These are phyloP conservation scores for Peronospora destructor DNA, from an alignment of 352 stramenopile species.

Conservation along the genomic window DNA sequence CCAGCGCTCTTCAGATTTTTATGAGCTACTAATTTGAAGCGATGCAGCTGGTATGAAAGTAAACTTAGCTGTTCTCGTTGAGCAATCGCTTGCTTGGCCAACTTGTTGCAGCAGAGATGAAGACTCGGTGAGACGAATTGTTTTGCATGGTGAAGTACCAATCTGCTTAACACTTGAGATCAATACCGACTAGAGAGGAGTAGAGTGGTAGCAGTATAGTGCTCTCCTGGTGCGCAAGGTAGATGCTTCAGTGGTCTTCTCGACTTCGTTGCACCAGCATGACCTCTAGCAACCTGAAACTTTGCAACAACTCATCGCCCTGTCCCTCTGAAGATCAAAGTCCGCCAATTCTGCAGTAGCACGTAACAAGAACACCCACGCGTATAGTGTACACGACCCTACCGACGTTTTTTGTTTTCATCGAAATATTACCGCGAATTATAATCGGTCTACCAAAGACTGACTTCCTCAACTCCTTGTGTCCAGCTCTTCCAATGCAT, in stretches of 20 bases:
- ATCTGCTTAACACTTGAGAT: slow-evolving; percentile 9
- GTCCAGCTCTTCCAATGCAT: slow-evolving; percentile 16
- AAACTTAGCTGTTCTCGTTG: slow-evolving; percentile 8
- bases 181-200: slow-evolving; percentile 3
- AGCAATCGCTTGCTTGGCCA: slow-evolving; percentile 8
- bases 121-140: slow-evolving; percentile 4
- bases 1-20: slow-evolving; percentile 5
- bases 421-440: slow-evolving; percentile 61
- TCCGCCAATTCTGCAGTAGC: too few relatives aligned
- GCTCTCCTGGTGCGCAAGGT: slow-evolving; percentile 1
- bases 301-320: neutral
- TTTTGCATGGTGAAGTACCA: slow-evolving; percentile 6
- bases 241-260: too few relatives aligned
- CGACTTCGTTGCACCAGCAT: too few relatives aligned
- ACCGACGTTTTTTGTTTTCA: slow-evolving; percentile 30
- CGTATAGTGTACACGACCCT: slow-evolving; percentile 10
- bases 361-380: neutral
- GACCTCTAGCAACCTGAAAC: too few relatives aligned
- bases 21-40: slow-evolving; percentile 10
- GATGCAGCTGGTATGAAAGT: slow-evolving; percentile 6
- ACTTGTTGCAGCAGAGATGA: neutral
- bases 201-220: slow-evolving; percentile 17
- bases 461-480: slow-evolving; percentile 17
- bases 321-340: too few relatives aligned
- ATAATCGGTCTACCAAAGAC: slow-evolving; percentile 29